Evolutionary conservation across 345 rosid species (phyloP), one percentile per base, ranked within the genome.

Genomic region (Dimocarpus longan): DNA sequence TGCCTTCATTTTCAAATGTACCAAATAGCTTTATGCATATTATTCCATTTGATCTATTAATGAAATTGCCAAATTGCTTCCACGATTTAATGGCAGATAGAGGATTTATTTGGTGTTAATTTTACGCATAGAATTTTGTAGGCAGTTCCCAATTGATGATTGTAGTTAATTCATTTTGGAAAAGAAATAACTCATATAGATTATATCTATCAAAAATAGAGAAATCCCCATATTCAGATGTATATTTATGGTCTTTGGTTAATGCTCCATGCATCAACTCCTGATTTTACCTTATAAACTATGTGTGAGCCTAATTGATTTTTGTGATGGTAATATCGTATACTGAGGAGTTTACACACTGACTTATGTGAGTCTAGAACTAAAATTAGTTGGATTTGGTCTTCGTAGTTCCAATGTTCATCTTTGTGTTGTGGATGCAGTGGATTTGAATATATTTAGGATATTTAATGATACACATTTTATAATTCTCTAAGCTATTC

Each of bases 11-110:
- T 76, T 68, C 46, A 19, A 15, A 48, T 70, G 6, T 56, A 42
- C 42, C 43, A 42, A 6, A 54, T 39, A 26, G 42, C n/a, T 40
- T 22, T 40, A 39, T 42, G 76, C 66, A 28, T 24, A 39, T 42
- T 78, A 64, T 71, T 26, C 68, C n/a, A 21, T 52, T 66, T 46
- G 42, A 66, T 76, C 73, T 54, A 18, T 77, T 46, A 2, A 19
- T 44, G 44, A 68, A 56, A 59, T 42, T 40, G 24, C 28, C 13
- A 52, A 81, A 68, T 18, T 60, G 39, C 15, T 63, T 73, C 50
- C 67, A 54, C 18, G 66, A 43, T 56, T 46, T 22, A 21, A 12
- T 40, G 74, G 73, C 43, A 26, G 44, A 46, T 59, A 57, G 8
- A 1, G 59, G 68, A 56, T 57, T 52, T 24, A 57, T 16, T 57